phyloP scores from a whole-genome alignment of 805 yeast species.

The Kodamaea nitidulidarum region DNA sequence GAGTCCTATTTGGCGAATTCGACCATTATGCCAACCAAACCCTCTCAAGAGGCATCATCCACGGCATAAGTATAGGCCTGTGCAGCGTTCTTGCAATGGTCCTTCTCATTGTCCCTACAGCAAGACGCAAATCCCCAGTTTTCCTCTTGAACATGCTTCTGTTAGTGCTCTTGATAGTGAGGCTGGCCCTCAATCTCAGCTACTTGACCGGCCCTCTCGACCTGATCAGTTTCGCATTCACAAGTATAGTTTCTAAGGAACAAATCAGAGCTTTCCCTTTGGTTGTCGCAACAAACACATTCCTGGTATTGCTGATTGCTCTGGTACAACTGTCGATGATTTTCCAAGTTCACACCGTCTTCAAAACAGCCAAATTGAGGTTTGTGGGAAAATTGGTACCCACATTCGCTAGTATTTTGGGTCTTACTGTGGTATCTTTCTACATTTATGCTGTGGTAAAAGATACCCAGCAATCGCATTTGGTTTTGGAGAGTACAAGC shows the following conservation, averaged over 20 bases:
- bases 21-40: slow-evolving; percentile 7
- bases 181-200: slow-evolving; percentile 55
- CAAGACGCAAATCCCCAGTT: slow-evolving; percentile 53
- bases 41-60: slow-evolving; percentile 6
- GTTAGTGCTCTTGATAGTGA: slow-evolving; percentile 51
- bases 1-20: slow-evolving; percentile 5
- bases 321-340: slow-evolving; percentile 63
- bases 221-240: slow-evolving; percentile 42
- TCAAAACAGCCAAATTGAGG: slow-evolving; percentile 52
- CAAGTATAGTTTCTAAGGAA: slow-evolving; percentile 24
- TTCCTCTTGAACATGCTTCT: slow-evolving; percentile 69
- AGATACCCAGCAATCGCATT: slow-evolving; percentile 16
- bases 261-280: slow-evolving; percentile 38
- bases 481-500: slow-evolving; percentile 1
- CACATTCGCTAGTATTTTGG: slow-evolving; percentile 39
- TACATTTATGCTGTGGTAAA: slow-evolving; percentile 52
- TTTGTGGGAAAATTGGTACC: slow-evolving; percentile 39
- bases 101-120: slow-evolving; percentile 21
- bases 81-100: slow-evolving; percentile 9
- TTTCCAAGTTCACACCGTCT: slow-evolving; percentile 69
- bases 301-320: slow-evolving; percentile 56
- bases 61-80: slow-evolving; percentile 11
- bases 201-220: slow-evolving; percentile 52
- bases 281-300: slow-evolving; percentile 58
- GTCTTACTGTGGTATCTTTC: slow-evolving; percentile 52